Percentiles rank a stretch among this genome's conserved stretches.
These are phyloP conservation scores for Jatropha curcas DNA, from an alignment of 345 rosid genomes.

Conservation along the genomic window DNA sequence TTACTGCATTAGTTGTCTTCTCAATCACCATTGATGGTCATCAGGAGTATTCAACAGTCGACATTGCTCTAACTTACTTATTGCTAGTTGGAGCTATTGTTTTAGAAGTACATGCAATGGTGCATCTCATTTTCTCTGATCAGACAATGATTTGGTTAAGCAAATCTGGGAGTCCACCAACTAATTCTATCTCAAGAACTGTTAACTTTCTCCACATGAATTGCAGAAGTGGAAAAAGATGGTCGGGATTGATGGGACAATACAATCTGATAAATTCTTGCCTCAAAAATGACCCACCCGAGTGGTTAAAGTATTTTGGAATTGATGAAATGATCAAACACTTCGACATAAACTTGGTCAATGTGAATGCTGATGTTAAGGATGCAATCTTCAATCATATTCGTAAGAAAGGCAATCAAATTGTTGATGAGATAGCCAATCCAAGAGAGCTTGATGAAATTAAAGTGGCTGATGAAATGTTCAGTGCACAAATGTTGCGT, in stretches of 20 bases:
- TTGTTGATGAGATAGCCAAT: too few species aligned
- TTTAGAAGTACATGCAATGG: constrained; percentile 27
- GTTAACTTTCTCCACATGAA: too few species aligned
- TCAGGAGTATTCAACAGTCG: neutral
- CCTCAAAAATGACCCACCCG: neutral
- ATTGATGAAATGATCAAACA: neutral
- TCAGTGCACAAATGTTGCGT: too few species aligned
- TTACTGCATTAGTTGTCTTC: constrained; percentile 20
- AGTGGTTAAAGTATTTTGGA: neutral
- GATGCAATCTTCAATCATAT: constrained; percentile 10
- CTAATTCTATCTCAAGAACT: too few species aligned
- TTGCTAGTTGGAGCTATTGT: constrained; percentile 36
- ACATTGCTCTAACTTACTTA: constrained; percentile 35
- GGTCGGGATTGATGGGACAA: constrained; percentile 25
- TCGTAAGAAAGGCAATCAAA: neutral
- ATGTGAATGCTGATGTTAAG: neutral
- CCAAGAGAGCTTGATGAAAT: too few species aligned
- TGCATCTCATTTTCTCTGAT: constrained; percentile 2
- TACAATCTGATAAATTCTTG: constrained; percentile 17
- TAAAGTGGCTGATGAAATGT: too few species aligned
- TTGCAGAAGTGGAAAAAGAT: neutral
- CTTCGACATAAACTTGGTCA: neutral
- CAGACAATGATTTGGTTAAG: constrained; percentile 8
- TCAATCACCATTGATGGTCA: neutral
- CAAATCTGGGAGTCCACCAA: too few species aligned